Conservation (phyloP, 768 basidiomycete genomes). For the Tricholoma furcatifolium region DNA sequence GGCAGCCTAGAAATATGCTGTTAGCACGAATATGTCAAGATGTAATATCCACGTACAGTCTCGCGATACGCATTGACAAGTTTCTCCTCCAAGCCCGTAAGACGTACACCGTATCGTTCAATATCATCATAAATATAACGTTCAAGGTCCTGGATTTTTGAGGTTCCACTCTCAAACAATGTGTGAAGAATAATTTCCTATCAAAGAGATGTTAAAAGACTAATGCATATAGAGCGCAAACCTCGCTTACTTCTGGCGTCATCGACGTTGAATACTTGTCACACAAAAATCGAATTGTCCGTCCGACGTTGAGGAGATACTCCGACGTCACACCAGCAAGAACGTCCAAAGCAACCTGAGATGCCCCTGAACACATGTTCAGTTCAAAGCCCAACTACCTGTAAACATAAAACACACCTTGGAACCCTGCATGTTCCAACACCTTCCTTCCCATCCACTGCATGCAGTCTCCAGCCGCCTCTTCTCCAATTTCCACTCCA, state of each 20-base stretch:
- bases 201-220: constrained; percentile 4
- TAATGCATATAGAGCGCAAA: not conserved
- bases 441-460: constrained; percentile 75
- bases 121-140: constrained; percentile 89
- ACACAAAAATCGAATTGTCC: constrained; percentile 75
- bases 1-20: no score
- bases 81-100: constrained; percentile 84
- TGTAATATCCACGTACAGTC: constrained; percentile 45
- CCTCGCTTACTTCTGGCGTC: constrained; percentile 72
- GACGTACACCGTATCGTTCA: constrained; percentile 72
- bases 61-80: constrained; percentile 82
- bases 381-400: not conserved
- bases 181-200: constrained; percentile 94
- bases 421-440: constrained; percentile 89
- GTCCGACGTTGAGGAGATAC: constrained; percentile 82
- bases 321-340: constrained; percentile 75
- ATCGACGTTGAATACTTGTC: constrained; percentile 82
- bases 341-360: constrained; percentile 75
- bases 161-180: constrained; percentile 84
- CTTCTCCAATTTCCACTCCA: constrained; percentile 57
- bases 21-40: not conserved
- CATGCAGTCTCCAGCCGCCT: constrained; percentile 61
- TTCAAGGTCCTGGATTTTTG: constrained; percentile 77
- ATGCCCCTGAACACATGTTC: constrained; percentile 51
- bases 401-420: constrained; percentile 54